These are phyloP conservation scores for Mayamaea pseudoterrestris DNA, from an alignment of 108 stramenopile species.

Conservation along the genomic window DNA sequence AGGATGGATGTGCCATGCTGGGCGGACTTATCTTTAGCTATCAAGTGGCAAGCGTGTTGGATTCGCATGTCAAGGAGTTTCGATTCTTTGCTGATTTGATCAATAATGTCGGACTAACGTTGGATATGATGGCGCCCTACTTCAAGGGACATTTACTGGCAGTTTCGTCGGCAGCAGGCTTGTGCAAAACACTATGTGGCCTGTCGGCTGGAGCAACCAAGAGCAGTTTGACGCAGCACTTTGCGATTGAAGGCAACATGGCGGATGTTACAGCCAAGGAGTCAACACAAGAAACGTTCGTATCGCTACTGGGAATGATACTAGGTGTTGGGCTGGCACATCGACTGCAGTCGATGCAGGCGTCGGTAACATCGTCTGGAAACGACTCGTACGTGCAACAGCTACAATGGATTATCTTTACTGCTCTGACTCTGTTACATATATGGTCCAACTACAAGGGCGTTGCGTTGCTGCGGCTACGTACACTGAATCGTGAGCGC, in stretches of 20 bases:
- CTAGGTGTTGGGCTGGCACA: conserved; percentile 50
- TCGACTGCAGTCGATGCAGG: conserved; percentile 28
- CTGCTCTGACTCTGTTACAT: conserved; percentile 68
- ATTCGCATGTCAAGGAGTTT: conserved; percentile 88
- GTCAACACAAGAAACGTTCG: conserved; percentile 90
- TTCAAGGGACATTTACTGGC: conserved; percentile 9
- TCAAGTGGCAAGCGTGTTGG: conserved; percentile 49
- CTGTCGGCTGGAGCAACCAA: conserved; percentile 81
- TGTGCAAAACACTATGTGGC: conserved; percentile 85
- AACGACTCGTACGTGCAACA: conserved; percentile 3
- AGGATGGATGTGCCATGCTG: conserved; percentile 88
- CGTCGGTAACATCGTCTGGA: conserved; percentile 3
- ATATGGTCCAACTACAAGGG: conserved; percentile 88
- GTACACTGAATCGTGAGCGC: conserved; percentile 71
- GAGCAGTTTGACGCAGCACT: conserved; percentile 79
- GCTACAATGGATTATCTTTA: conserved; percentile 72
- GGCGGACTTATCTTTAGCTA: conserved; percentile 84
- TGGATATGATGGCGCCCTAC: conserved; percentile 80
- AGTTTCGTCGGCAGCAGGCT: conserved; percentile 42
- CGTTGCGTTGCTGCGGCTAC: conserved; percentile 58
- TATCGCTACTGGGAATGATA: conserved; percentile 84
- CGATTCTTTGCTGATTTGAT: conserved; percentile 90
- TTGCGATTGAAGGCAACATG: conserved; percentile 68
- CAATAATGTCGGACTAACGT: conserved; percentile 80
- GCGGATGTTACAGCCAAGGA: conserved; percentile 93